Conservation (phyloP, 2,329 filamentous ascomycete species). For the Grosmannia serpens region DNA sequence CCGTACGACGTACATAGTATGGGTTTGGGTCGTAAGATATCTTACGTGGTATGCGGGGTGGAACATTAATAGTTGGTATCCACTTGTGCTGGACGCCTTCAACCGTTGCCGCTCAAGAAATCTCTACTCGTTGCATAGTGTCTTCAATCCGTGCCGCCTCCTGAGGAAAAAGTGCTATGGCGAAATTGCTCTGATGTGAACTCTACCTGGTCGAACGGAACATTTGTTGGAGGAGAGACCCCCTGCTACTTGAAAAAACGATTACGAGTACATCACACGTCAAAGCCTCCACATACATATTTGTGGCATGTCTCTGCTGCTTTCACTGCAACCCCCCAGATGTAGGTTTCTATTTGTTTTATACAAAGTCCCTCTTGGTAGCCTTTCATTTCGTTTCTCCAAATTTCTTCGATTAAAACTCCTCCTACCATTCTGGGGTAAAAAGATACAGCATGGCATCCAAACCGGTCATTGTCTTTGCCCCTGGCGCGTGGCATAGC, state of each 20-base stretch:
- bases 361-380: not conserved
- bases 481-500: constrained; percentile 23
- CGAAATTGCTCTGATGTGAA: not conserved
- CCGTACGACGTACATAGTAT: no score
- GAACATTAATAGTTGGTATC: not conserved
- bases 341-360: not conserved
- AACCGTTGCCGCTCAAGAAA: not conserved
- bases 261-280: not conserved
- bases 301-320: not conserved
- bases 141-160: not conserved
- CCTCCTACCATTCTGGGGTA: not conserved
- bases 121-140: no score
- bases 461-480: constrained; percentile 17
- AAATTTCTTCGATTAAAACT: not conserved
- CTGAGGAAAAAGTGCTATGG: not conserved
- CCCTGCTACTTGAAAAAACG: not conserved
- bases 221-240: not conserved
- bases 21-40: not conserved
- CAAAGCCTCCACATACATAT: not conserved
- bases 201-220: not conserved
- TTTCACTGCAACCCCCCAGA: not conserved
- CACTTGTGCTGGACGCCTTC: not conserved
- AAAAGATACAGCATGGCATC: constrained; percentile 14
- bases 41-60: not conserved
- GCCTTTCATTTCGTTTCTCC: not conserved